These are phyloP conservation scores for Candida coquimbonensis DNA, from an alignment of 805 yeast genomes.

Conservation along the genomic window DNA sequence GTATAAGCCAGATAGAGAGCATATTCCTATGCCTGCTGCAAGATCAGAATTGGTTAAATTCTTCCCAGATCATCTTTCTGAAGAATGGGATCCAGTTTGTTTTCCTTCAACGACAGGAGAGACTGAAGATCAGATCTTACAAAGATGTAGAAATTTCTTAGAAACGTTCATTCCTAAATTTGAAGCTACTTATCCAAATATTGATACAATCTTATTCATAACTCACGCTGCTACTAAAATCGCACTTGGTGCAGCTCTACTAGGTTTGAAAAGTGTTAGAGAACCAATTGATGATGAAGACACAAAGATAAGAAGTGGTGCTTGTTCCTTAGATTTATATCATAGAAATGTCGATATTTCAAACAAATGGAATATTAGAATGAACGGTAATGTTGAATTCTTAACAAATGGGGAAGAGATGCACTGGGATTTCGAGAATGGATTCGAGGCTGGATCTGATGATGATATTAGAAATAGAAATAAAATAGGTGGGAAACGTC, in stretches of 20 bases:
- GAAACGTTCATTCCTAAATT: slow-evolving; percentile 48
- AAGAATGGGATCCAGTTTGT: slow-evolving; percentile 46
- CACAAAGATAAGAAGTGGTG: slow-evolving; percentile 59
- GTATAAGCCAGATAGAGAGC: slow-evolving; percentile 65
- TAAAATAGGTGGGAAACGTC: background rate
- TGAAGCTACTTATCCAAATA: slow-evolving; percentile 49
- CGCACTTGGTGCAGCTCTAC: slow-evolving; percentile 72
- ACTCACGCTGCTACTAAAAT: slow-evolving; percentile 94
- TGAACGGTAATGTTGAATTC: slow-evolving; percentile 72
- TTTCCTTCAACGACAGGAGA: slow-evolving; percentile 70
- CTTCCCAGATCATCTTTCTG: slow-evolving; percentile 35
- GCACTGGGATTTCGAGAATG: slow-evolving; percentile 81
- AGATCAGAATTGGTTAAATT: too few species aligned
- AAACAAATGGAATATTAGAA: slow-evolving; percentile 49
- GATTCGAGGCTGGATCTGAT: slow-evolving; percentile 84
- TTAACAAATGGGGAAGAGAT: slow-evolving; percentile 79
- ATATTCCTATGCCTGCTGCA: slow-evolving; percentile 63
- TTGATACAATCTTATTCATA: slow-evolving; percentile 60
- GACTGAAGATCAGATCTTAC: slow-evolving; percentile 58
- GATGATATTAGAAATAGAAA: slow-evolving; percentile 66
- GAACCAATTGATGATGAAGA: slow-evolving; percentile 44
- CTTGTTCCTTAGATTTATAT: slow-evolving; percentile 76
- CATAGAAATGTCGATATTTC: slow-evolving; percentile 17
- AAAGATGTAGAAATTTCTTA: slow-evolving; percentile 53
- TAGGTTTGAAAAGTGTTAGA: slow-evolving; percentile 44